These are phyloP conservation scores for Gentiana macrophylla DNA, from an alignment of 257 asterid species.

Conservation along the genomic window DNA sequence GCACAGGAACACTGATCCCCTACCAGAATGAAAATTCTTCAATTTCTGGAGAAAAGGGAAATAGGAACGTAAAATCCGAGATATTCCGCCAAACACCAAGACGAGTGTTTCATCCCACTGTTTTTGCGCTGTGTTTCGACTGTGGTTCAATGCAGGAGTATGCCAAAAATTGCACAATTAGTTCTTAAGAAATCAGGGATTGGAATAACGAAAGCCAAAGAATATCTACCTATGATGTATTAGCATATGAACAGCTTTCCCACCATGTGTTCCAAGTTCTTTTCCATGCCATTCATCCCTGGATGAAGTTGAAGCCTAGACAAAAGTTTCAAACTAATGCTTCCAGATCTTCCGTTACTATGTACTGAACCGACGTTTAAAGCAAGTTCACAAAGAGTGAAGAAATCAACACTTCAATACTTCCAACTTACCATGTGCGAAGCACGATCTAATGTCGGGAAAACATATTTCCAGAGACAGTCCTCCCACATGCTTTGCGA, in stretches of 20 bases:
- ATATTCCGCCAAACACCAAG: slow-evolving; percentile 86
- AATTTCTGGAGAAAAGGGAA: slow-evolving; percentile 69
- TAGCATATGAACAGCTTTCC: slow-evolving; percentile 98
- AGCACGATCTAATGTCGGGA: slow-evolving; percentile 74
- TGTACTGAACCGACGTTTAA: slow-evolving; percentile 2
- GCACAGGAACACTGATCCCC: not conserved
- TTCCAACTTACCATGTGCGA: slow-evolving; percentile 71
- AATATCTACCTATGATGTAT: slow-evolving; percentile 82
- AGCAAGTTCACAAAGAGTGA: not conserved
- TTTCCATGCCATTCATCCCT: slow-evolving; percentile 98
- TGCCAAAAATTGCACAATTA: slow-evolving; percentile 3
- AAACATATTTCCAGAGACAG: slow-evolving; percentile 84
- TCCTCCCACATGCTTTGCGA: slow-evolving; percentile 89
- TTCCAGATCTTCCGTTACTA: too few species aligned
- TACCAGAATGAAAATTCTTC: slow-evolving; percentile 70
- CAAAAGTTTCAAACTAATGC: slow-evolving; percentile 12
- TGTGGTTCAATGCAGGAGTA: slow-evolving; percentile 23
- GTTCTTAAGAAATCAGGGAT: not conserved
- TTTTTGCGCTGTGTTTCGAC: slow-evolving; percentile 98
- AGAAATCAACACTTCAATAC: slow-evolving; percentile 7
- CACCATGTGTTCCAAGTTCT: slow-evolving; percentile 95
- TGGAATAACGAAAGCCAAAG: slow-evolving; percentile 1
- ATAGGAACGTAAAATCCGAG: slow-evolving; percentile 76
- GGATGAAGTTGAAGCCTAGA: slow-evolving; percentile 94
- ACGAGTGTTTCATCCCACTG: slow-evolving; percentile 99